These are phyloP conservation scores for Saccharomyces jurei DNA, from an alignment of 805 yeast genomes.

Conservation along the genomic window DNA sequence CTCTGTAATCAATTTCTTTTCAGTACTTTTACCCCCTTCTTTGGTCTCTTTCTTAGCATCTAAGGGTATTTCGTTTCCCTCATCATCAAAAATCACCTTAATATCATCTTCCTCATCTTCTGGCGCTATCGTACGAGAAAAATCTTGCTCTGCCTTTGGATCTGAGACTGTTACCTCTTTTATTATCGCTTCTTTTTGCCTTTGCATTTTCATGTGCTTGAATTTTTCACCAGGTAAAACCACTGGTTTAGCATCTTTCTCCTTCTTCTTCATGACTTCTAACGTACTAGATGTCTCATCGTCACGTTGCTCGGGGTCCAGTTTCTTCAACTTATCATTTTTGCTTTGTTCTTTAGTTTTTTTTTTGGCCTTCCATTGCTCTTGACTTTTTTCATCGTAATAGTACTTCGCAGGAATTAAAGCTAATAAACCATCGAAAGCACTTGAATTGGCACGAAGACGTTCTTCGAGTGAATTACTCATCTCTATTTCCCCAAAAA, in stretches of 20 bases:
- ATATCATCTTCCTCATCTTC: conserved; percentile 24
- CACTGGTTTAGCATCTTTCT: conserved; percentile 43
- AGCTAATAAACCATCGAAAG: conserved; percentile 83
- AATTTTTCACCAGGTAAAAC: conserved; percentile 32
- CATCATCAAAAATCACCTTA: conserved; percentile 59
- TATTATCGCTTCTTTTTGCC: conserved; percentile 13
- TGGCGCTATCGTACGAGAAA: conserved; percentile 3
- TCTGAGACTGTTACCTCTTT: conserved; percentile 20
- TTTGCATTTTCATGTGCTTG: conserved; percentile 10
- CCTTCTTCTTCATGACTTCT: conserved; percentile 49
- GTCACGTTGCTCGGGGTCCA: conserved; percentile 55
- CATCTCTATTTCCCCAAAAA: conserved; percentile 26
- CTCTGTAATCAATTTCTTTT: conserved; percentile 13
- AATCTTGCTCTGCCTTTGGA: conserved; percentile 10
- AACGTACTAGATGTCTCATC: conserved; percentile 49
- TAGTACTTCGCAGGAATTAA: conserved; percentile 91
- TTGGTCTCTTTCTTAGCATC: conserved; percentile 4
- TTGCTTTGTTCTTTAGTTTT: conserved; percentile 56
- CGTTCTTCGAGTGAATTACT: conserved; percentile 65
- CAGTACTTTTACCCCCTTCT: conserved; percentile 1
- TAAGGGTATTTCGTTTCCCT: conserved; percentile 43
- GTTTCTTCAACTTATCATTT: conserved; percentile 56
- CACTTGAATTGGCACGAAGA: conserved; percentile 65
- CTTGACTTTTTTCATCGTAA: conserved; percentile 81
- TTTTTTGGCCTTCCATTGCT: conserved; percentile 86